Percentiles rank a stretch among this genome's conserved stretches.
Evolutionary conservation across 2,329 filamentous ascomycete genomes (phyloP).

Genomic region (Macrophomina phaseolina): DNA sequence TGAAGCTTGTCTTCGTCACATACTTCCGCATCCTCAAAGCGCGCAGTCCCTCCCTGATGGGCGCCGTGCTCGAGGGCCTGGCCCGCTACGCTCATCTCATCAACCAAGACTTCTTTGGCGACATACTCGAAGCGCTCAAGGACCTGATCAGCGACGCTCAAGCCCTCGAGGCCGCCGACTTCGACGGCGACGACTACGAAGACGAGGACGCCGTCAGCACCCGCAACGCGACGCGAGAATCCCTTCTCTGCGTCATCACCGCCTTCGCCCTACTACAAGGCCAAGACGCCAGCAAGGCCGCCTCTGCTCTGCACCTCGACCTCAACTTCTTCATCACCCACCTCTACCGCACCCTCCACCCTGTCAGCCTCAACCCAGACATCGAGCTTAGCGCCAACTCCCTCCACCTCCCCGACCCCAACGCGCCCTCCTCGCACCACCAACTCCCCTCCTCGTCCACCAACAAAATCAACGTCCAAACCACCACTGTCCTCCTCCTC

Average conservation of each 20-base stretch:
- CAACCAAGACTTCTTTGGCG: slow-evolving; percentile 98
- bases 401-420: slow-evolving; percentile 72
- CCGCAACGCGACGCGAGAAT: slow-evolving; percentile 82
- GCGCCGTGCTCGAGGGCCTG: slow-evolving; percentile 92
- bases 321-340: slow-evolving; percentile 94
- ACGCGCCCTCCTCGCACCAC: slow-evolving; percentile 42
- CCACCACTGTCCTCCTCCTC: slow-evolving; percentile 89
- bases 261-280: slow-evolving; percentile 95
- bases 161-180: slow-evolving; percentile 49
- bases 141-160: slow-evolving; percentile 82
- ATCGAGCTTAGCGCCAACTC: slow-evolving; percentile 82
- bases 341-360: slow-evolving; percentile 84
- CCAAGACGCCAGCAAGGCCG: slow-evolving; percentile 87
- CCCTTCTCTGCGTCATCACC: slow-evolving; percentile 92
- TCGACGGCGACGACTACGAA: slow-evolving; percentile 51
- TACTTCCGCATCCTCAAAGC: slow-evolving; percentile 95
- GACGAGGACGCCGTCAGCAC: slow-evolving; percentile 50
- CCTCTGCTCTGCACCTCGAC: slow-evolving; percentile 82
- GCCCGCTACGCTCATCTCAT: slow-evolving; percentile 95
- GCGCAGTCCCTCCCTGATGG: slow-evolving; percentile 83
- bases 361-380: slow-evolving; percentile 80
- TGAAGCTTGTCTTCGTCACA: slow-evolving; percentile 92
- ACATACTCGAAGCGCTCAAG: slow-evolving; percentile 90
- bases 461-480: slow-evolving; percentile 90
- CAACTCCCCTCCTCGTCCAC: slow-evolving; percentile 43